Conservation (phyloP, 2,329 filamentous ascomycete species). For the Fusarium lyarnte region DNA sequence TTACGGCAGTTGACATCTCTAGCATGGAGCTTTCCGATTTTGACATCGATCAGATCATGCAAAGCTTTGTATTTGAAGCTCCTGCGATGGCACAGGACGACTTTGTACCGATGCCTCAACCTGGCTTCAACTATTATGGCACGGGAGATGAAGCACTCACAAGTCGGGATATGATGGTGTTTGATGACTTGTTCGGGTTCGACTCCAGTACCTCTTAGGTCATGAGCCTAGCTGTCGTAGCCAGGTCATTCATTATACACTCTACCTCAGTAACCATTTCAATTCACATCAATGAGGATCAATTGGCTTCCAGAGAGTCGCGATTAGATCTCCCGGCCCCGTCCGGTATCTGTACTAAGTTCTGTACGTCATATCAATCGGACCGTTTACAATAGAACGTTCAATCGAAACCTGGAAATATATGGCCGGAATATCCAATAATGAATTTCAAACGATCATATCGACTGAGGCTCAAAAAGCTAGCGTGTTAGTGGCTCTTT, state of each 20-base stretch:
- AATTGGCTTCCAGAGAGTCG: accelerated
- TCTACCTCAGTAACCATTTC: accelerated
- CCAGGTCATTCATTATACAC: accelerated
- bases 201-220: neutral
- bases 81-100: accelerated
- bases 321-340: accelerated
- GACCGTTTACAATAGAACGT: neutral
- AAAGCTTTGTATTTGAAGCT: neutral
- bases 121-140: neutral
- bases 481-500: neutral
- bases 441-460: neutral
- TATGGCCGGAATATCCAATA: accelerated
- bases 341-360: neutral
- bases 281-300: neutral
- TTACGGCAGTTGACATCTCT: neutral
- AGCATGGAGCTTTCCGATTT: neutral
- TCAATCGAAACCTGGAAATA: neutral
- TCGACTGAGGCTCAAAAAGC: neutral
- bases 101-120: accelerated
- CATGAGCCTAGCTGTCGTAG: accelerated
- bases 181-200: constrained; percentile 5
- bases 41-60: constrained; percentile 8
- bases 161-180: neutral
- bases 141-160: neutral
- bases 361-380: neutral